Base-by-base conservation (phyloP, 83 land plant species). In the Picea engelmannii region DNA sequence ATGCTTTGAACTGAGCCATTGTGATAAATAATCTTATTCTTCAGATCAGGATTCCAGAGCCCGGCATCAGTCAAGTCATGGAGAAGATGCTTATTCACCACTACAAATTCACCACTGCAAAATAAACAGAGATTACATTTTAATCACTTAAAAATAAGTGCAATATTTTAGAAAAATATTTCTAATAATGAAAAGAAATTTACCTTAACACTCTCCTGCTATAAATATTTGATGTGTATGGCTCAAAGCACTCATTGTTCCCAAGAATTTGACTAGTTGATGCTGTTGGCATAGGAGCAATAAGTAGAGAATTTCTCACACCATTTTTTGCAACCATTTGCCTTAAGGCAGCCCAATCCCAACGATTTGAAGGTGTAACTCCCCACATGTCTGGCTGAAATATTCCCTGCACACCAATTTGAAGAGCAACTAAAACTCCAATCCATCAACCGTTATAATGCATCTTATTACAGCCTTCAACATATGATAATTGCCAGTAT, bases 281-380 rank as follows among this genome's bases (percentile, higher is more conserved):
- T 63, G 99, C 99, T 64, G 99, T 96, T 23, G 99, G 99, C 99
- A 96, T 96, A 10, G 99, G 99, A n/a, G 99, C 99, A 66, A 96
- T 82, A 17, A 96, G 91, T 63, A 96, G 92, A 40, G 99, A 96
- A 68, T 96, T 96, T 62, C 99, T 84, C 9, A 93, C 86, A 58
- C 97, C 99, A 27, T 27, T 27, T 27, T 27, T 27, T 27, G 31
- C 31, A 27, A 27, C 1, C 31, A 27, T 27, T 27, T 27, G 0
- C 31, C 31, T 27, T 27, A 1, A 27, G 1, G 31, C 1, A 27
- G 0, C 0, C 31, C 0, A 27, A 27, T 27, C 31, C 1, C 1
- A 27, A 27, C 1, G 31, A 27, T 0, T 27, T 27, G 31, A 27
- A 27, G 1, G 31, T 27, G 31, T 27, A 27, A 83, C 90, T 58